Conservation (phyloP, 108 stramenopile species). For the Thalassiosira profunda region DNA sequence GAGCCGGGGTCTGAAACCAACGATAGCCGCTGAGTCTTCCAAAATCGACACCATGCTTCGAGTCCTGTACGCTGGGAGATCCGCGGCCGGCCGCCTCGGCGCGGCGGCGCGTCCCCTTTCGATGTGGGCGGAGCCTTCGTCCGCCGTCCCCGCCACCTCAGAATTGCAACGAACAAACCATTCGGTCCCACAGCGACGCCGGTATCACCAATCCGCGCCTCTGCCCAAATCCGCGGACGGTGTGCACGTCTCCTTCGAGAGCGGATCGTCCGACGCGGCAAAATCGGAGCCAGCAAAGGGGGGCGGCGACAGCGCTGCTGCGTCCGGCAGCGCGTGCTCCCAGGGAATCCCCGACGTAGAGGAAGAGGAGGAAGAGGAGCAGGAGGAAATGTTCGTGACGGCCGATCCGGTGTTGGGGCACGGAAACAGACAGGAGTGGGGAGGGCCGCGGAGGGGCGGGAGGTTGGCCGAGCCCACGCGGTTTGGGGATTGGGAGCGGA, state of each 20-base stretch:
- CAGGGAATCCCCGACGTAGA: slow-evolving; percentile 39
- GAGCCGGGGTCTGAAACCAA: too few relatives aligned
- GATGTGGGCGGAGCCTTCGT: too few relatives aligned
- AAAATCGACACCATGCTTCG: too few relatives aligned
- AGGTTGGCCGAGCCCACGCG: slow-evolving; percentile 93
- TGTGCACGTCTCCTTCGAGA: background rate
- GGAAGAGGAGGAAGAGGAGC: slow-evolving; percentile 92
- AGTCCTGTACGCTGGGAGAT: too few relatives aligned
- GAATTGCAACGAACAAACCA: too few relatives aligned
- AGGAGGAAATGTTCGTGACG: slow-evolving; percentile 93
- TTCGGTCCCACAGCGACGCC: too few relatives aligned
- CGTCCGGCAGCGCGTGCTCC: slow-evolving; percentile 17
- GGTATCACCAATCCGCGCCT: background rate
- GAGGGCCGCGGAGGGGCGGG: slow-evolving; percentile 96
- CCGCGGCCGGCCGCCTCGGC: too few relatives aligned
- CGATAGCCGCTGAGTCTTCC: too few relatives aligned
- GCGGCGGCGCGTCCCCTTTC: too few relatives aligned
- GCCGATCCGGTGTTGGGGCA: slow-evolving; percentile 74
- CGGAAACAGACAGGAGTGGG: slow-evolving; percentile 86
- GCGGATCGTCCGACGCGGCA: background rate
- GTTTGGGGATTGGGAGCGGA: slow-evolving; percentile 99
- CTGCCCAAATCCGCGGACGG: background rate
- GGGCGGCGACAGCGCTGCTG: background rate
- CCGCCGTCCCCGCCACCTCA: too few relatives aligned
- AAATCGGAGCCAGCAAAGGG: background rate